Conservation (phyloP, 192 early-diverging fungal species). For the Mortierella alpina region DNA sequence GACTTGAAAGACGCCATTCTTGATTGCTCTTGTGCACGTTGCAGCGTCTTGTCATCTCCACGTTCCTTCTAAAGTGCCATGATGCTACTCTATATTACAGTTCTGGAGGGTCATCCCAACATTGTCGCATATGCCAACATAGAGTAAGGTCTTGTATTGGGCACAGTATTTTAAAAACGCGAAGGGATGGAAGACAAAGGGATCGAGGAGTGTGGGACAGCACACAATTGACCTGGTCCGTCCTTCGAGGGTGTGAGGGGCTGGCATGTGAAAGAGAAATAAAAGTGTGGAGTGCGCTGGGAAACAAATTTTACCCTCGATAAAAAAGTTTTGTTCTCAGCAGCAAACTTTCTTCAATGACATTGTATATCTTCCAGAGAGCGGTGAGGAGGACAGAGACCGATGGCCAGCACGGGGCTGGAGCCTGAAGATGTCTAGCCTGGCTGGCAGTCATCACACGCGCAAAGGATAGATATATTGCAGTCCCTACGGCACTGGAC, state of each 20-base stretch:
- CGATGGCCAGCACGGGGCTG: background rate
- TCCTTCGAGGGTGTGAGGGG: background rate
- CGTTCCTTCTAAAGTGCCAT: conserved; percentile 20
- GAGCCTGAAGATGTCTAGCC: too few relatives aligned
- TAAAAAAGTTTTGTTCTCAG: background rate
- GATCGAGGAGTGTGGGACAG: background rate
- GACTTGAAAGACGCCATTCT: conserved; percentile 21
- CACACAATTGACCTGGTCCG: conserved; percentile 22
- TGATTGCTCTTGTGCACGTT: conserved; percentile 22
- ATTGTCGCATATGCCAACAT: conserved; percentile 19
- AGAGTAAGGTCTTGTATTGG: background rate
- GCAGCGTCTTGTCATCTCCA: conserved; percentile 3
- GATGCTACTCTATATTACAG: background rate
- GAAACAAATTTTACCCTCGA: conserved; percentile 11
- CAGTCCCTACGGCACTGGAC: too few relatives aligned
- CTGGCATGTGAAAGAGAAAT: conserved; percentile 32
- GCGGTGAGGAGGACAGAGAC: background rate
- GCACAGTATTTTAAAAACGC: background rate
- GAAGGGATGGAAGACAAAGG: background rate
- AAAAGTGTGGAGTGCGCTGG: conserved; percentile 47
- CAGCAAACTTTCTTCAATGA: background rate
- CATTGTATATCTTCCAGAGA: background rate
- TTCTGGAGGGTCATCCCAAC: background rate
- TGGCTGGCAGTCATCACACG: too few relatives aligned
- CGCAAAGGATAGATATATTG: too few relatives aligned